phyloP scores from a whole-genome alignment of 2,329 filamentous ascomycete genomes.

The Penicillium sp. region DNA sequence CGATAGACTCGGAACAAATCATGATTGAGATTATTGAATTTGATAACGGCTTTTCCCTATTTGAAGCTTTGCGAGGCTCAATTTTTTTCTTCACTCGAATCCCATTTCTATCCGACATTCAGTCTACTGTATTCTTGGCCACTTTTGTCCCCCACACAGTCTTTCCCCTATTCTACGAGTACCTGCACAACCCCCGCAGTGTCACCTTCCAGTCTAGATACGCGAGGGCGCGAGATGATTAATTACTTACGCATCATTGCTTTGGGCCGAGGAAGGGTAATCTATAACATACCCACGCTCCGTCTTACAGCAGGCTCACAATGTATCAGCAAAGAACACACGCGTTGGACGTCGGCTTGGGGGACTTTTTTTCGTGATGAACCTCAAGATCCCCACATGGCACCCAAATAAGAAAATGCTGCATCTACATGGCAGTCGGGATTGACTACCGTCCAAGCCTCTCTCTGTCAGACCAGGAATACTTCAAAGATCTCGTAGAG shows the following conservation, averaged over 20 bases:
- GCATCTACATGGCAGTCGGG: slow-evolving; percentile 53
- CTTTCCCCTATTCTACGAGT: neutral
- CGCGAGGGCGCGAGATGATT: neutral
- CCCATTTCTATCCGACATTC: neutral
- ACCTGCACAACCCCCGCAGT: neutral
- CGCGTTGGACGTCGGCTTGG: neutral
- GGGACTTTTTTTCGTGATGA: neutral
- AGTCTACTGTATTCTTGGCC: slow-evolving; percentile 37
- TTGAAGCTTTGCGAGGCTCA: too few relatives aligned
- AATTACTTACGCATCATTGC: neutral
- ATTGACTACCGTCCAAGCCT: slow-evolving; percentile 55
- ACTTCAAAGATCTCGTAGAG: slow-evolving; percentile 63
- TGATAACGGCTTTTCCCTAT: neutral
- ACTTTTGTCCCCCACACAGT: slow-evolving; percentile 24
- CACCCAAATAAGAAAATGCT: slow-evolving; percentile 34
- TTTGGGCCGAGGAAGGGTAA: neutral
- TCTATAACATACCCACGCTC: neutral
- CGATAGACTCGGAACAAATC: neutral
- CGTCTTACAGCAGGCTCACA: neutral
- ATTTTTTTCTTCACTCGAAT: neutral
- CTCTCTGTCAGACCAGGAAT: slow-evolving; percentile 58
- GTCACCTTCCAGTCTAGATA: neutral
- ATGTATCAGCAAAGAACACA: neutral
- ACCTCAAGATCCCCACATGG: slow-evolving; percentile 15
- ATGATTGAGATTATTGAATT: neutral